phyloP scores from a whole-genome alignment of 1,284 basidiomycete species.

The Cryptococcus sp. region DNA sequence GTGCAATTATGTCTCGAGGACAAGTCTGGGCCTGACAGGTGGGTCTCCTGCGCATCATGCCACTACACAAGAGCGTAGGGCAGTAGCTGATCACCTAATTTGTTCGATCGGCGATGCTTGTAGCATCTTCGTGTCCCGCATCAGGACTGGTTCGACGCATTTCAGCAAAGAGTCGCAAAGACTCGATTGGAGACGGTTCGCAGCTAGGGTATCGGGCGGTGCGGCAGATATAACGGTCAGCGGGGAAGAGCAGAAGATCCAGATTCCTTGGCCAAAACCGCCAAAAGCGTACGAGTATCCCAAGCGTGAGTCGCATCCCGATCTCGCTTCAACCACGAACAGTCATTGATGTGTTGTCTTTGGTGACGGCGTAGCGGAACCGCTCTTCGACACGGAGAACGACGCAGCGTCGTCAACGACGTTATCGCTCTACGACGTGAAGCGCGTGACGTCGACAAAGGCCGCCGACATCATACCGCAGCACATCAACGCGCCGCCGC shows the following conservation, averaged over 20 bases:
- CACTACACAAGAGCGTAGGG: background rate
- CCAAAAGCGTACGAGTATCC: constrained; percentile 12
- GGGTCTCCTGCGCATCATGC: constrained; percentile 5
- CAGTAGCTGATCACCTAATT: background rate
- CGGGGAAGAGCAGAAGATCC: constrained; percentile 21
- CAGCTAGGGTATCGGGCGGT: constrained; percentile 31
- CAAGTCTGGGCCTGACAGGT: constrained; percentile 29
- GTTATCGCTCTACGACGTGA: constrained; percentile 13
- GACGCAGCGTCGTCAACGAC: constrained; percentile 9
- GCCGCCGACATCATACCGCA: constrained; percentile 16
- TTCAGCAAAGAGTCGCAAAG: constrained; percentile 31
- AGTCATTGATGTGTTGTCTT: background rate
- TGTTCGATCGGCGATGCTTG: background rate
- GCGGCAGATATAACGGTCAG: constrained; percentile 12
- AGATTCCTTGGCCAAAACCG: constrained; percentile 39
- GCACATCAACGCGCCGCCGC: constrained; percentile 27
- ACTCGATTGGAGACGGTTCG: constrained; percentile 39
- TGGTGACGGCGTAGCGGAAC: constrained; percentile 7
- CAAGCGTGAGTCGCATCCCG: constrained; percentile 9
- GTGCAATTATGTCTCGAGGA: constrained; percentile 49
- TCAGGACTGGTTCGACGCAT: constrained; percentile 35
- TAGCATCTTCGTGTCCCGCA: constrained; percentile 45
- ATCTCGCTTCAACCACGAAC: background rate
- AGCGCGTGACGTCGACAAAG: constrained; percentile 1
- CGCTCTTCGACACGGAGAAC: constrained; percentile 24